Evolutionary conservation across 345 rosid genomes (phyloP).

Genomic region (Lenwebbia sp.): DNA sequence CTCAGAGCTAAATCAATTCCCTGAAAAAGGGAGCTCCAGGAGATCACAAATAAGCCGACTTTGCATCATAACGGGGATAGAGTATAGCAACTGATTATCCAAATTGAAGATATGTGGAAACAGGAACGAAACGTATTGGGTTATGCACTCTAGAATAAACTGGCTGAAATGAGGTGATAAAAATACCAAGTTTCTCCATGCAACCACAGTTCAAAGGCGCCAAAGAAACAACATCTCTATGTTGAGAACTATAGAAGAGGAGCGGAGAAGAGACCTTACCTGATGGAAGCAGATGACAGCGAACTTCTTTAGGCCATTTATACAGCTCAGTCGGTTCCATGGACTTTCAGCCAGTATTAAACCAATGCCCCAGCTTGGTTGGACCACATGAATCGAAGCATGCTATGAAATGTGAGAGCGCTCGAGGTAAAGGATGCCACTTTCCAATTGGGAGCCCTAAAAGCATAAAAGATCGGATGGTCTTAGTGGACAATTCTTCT

Average conservation of each 20-base stretch:
- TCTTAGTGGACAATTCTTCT: neutral
- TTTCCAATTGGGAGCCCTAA: neutral
- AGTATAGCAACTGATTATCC: neutral
- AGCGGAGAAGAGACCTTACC: neutral
- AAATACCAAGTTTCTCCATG: neutral
- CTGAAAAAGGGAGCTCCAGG: neutral
- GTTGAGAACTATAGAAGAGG: neutral
- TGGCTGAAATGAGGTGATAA: neutral
- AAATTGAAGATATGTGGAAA: neutral
- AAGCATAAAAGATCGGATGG: neutral
- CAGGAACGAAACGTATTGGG: neutral
- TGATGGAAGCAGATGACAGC: neutral
- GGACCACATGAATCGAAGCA: neutral
- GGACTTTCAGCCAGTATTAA: neutral
- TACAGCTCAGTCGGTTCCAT: neutral
- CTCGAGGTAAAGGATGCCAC: neutral
- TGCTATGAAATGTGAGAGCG: neutral
- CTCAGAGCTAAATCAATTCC: neutral
- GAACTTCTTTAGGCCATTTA: neutral
- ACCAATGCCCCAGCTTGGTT: neutral
- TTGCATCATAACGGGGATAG: neutral
- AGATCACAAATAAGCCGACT: neutral
- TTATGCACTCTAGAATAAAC: neutral
- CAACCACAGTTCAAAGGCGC: neutral
- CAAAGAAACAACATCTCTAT: neutral